Evolutionary conservation across 257 asterid species (phyloP), one percentile per base, ranked within the genome.

Genomic region (Agastache rugosa): DNA sequence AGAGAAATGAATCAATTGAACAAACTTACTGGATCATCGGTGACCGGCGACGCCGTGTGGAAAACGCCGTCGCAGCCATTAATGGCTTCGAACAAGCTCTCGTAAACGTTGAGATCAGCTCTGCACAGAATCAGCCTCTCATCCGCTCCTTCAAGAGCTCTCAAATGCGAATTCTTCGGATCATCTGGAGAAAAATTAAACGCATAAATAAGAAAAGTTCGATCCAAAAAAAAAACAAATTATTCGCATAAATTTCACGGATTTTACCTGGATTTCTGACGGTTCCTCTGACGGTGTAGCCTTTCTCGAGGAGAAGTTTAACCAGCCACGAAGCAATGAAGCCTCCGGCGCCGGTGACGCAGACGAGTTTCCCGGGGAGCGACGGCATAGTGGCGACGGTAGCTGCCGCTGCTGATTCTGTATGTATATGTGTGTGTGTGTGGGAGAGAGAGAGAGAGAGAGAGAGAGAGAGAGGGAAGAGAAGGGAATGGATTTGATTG

Each of bases 311-410:
- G 45, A 92, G 95, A 8, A 81, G 79, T 63, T 92, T 94, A n/a
- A 94, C 99, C 10, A 94, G 83, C 99, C 99, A 94, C 8, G 99
- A 94, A 73, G 99, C 99, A 50, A 94, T 89, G 95, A 75, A 94
- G 1, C 99, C 99, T 7, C 96, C 99, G 81, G 97, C 97, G 76
- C 99, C 99, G 79, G 99, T 94, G 77, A 94, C 96, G 75, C 99
- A 94, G 31, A 92, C 97, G 37, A 85, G 80, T 41, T 87, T 86
- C 44, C 93, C 96, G 59, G 89, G 75, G 55, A 69, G 83, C 3
- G 89, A 74, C 69, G 91, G 97, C 98, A 93, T 93, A 67, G 59
- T 67, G 73, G 59, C 50, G 44, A 8, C 11, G 55, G 78, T 64
- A 16, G 62, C 11, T 61, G 19, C 42, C 6, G 71, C 17, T 25